Percentiles rank a stretch among this genome's conserved stretches.
These are phyloP conservation scores for Sechiopsis laciniata DNA, from an alignment of 306 rosid genomes.

Conservation along the genomic window DNA sequence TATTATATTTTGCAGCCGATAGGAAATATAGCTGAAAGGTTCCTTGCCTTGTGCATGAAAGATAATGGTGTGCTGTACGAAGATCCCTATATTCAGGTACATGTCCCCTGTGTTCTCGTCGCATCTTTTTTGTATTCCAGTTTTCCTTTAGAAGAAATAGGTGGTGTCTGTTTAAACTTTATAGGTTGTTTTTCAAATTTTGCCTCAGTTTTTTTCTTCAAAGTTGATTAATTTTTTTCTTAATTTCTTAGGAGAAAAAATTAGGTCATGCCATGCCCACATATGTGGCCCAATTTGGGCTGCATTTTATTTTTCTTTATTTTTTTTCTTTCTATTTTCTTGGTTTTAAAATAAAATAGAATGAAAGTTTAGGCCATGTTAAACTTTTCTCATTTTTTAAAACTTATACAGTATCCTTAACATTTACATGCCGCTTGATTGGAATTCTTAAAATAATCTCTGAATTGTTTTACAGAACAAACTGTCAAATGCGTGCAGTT, in stretches of 20 bases:
- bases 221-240: no score
- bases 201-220: not conserved
- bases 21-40: slow-evolving; percentile 89
- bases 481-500: not conserved
- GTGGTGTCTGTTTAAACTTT: not conserved
- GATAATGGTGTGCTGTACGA: slow-evolving; percentile 97
- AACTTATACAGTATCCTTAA: not conserved
- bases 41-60: slow-evolving; percentile 80
- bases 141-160: slow-evolving; percentile 9
- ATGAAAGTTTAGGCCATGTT: no score
- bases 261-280: no score
- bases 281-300: no score
- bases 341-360: no score
- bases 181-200: not conserved
- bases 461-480: slow-evolving; percentile 15
- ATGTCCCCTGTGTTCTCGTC: slow-evolving; percentile 10
- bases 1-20: slow-evolving; percentile 64
- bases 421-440: not conserved
- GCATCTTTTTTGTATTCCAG: not conserved
- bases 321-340: no score
- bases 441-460: not conserved
- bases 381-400: not conserved
- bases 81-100: slow-evolving; percentile 96
- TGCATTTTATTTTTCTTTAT: no score
- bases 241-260: no score